Conservation (phyloP, 1,139 yeast species). For the Suhomyces guaymorum region DNA sequence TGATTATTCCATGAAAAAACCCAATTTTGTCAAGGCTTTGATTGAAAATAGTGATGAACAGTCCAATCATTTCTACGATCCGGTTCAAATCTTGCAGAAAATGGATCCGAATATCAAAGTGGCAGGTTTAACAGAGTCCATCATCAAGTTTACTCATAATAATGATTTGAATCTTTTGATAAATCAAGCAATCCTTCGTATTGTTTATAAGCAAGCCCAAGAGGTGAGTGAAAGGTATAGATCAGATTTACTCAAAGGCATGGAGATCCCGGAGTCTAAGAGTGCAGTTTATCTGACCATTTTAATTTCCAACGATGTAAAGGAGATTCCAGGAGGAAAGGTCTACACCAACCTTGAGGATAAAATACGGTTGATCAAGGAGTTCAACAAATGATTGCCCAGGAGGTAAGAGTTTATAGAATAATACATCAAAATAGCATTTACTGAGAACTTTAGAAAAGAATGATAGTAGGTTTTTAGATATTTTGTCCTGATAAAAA, state of each 20-base stretch:
- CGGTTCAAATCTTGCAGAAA: constrained; percentile 62
- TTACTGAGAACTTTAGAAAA: too few relatives aligned
- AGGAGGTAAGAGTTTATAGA: too few relatives aligned
- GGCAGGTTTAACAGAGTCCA: constrained; percentile 61
- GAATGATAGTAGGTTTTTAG: too few relatives aligned
- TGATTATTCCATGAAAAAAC: constrained; percentile 68
- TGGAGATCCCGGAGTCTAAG: constrained; percentile 6
- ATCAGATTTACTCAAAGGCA: constrained; percentile 7
- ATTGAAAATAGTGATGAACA: constrained; percentile 68
- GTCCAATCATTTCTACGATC: constrained; percentile 55
- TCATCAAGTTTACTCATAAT: constrained; percentile 64
- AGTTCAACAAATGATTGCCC: too few relatives aligned
- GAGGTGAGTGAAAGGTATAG: constrained; percentile 13
- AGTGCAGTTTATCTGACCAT: constrained; percentile 4
- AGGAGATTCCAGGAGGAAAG: constrained; percentile 5
- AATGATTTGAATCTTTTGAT: constrained; percentile 62
- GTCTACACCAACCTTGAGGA: constrained; percentile 6
- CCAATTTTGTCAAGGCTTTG: constrained; percentile 71
- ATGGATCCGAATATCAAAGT: constrained; percentile 66
- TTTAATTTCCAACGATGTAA: constrained; percentile 3
- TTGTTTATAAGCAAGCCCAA: constrained; percentile 27
- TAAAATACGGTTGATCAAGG: constrained; percentile 5
- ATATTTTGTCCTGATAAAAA: too few relatives aligned
- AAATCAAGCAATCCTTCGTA: constrained; percentile 59
- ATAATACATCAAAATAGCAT: too few relatives aligned